A percentile compares a stretch with the other conserved stretches of the same genome.
Evolutionary conservation across 2,329 filamentous ascomycete genomes (phyloP).

Genomic region (Penicillium sp.): DNA sequence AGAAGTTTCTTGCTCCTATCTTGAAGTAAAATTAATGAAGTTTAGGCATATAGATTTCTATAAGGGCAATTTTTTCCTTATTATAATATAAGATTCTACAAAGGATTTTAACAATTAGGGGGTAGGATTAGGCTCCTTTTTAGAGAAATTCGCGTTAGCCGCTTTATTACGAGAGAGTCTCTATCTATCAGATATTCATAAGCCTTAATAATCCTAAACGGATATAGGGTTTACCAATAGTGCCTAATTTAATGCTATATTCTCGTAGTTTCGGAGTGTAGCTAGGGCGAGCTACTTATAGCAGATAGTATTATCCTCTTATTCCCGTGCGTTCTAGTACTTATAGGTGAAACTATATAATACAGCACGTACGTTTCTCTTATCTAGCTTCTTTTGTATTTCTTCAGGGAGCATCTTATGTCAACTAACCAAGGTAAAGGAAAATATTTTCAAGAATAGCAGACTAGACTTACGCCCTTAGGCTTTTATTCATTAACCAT

Average conservation of each 20-base stretch:
- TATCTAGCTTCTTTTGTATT: constrained; percentile 9
- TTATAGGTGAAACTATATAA: constrained; percentile 16
- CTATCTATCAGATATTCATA: constrained; percentile 7
- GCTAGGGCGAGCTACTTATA: constrained; percentile 5
- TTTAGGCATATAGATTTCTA: constrained; percentile 9
- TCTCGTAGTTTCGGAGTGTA: constrained; percentile 2
- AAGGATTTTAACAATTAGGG: constrained; percentile 20
- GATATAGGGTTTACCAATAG: not conserved
- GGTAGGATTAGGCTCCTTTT: constrained; percentile 13
- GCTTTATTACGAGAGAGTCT: constrained; percentile 13
- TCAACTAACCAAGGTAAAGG: not conserved
- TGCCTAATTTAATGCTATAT: constrained; percentile 6
- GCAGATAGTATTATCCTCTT: constrained; percentile 12
- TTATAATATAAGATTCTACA: constrained; percentile 15
- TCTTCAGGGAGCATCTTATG: constrained; percentile 1
- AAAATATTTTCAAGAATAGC: not conserved
- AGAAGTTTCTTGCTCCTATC: constrained; percentile 20
- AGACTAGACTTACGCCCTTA: not conserved
- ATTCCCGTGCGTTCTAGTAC: constrained; percentile 12
- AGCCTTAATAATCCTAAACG: not conserved
- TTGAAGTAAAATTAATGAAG: constrained; percentile 13
- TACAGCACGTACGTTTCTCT: constrained; percentile 12
- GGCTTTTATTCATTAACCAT: not conserved
- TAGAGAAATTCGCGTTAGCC: constrained; percentile 6
- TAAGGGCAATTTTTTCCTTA: constrained; percentile 7